Base-by-base conservation (phyloP, 23 red algal species). In the Pyropia yezoensis region DNA sequence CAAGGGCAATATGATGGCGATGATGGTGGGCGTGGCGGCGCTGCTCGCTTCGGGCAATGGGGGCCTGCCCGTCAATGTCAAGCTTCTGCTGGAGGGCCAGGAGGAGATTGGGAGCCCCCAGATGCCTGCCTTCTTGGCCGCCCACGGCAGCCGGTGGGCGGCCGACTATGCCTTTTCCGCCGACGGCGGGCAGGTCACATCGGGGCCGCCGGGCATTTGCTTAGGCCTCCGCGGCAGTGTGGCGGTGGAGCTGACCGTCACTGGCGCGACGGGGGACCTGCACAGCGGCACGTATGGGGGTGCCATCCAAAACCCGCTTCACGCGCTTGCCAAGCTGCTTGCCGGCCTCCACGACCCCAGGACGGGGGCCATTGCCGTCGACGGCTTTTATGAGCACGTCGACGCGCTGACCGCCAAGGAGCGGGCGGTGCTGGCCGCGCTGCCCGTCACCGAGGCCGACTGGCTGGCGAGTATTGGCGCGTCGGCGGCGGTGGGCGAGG, bases 31-130 rank as follows among this genome's bases (percentile, higher is more conserved):
- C 3, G 25, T 88, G n/a, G 67, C 75, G 28, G 69, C 78, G 16
- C 70, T 77, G 28, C 54, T 78, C 25, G 73, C 78, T 62, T 59
- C 45, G 15, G 74, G 67, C 18, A 18, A 71, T 33, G 61, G 58
- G 16, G 64, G 63, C 12, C 64, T 74, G 9, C 90, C 80, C 1
- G 75, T 96, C 18, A 82, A 82, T 53, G 79, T 96, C 21, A 96
- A 96, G 71, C 12, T 96, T 7, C 56, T 96, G 19, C 59, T 96
- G 45, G 90, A 96, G 63, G 90, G 90, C 12, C 77, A 96, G 58
- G 90, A 96, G 63, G 90, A 96, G 59, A 82, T 88, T 61, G 90
- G 90, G 16, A 83, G 77, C 7, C 90, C 90, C 53, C 54, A 82
- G 33, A 39, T 96, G 21, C 24, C 24, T 13, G 27, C 67, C 18